Base-by-base conservation (phyloP, 2,329 filamentous ascomycete species). In the Chaetomiaceae sp. region DNA sequence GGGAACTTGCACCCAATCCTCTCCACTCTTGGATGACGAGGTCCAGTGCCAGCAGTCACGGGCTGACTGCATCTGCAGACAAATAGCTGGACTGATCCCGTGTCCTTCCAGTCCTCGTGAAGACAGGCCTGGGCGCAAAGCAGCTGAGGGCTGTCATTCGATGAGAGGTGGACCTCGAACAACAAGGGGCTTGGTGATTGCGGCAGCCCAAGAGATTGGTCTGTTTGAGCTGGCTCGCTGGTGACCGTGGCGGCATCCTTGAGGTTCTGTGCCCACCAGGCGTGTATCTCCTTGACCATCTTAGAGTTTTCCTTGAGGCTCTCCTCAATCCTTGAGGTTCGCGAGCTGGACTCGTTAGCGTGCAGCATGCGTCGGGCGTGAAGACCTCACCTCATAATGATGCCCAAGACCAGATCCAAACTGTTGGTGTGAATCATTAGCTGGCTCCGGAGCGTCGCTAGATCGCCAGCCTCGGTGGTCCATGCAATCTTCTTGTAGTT, bases 401-500 rank as follows among this genome's bases (percentile, higher is more conserved):
- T 58, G 4, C 57, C 63, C 29, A 66, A 25, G 1, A 65, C 49
- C 42, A 66, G 31, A 25, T 63, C 59, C 6, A 66, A 36, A 38
- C 61, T 64, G 37, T 65, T 65, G 1, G 59, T 63, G 12, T 65
- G 60, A 2, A 61, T 40, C 57, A 61, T 56, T 9, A 66, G 48
- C 39, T 64, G 61, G 36, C 54, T 56, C 20, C 63, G 39, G 1
- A 68, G 51, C 1, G 59, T 47, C 6, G 54, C 58, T 1, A 68
- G 43, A 34, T 66, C 62, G 8, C 64, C 65, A 7, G 59, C 61
- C 40, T 66, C 64, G 3, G 61, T 66, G 3, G 64, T 66, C 65
- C 65, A 68, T 22, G 57, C 59, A 19, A 66, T 52, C 45, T 65
- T 66, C 48, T 58, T 65, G 63, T 64, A 68, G 37, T 66, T 66